Evolutionary conservation across 2,329 filamentous ascomycete species (phyloP).

Genomic region (Cercospora janseana): DNA sequence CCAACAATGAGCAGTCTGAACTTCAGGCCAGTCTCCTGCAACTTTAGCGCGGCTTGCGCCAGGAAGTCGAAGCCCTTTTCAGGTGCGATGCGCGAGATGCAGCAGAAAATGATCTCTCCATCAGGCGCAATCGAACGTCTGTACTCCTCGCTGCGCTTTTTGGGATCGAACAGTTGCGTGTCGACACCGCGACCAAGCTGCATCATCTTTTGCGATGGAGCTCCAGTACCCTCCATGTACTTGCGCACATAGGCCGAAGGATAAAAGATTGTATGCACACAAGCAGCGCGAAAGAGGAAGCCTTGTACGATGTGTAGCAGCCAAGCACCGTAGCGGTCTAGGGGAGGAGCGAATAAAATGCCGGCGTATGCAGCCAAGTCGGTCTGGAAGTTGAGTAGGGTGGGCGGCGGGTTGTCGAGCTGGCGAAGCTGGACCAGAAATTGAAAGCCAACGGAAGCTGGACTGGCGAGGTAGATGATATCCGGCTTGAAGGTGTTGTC

Average conservation of each 20-base stretch:
- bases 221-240: slow-evolving; percentile 59
- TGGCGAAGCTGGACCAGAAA: slow-evolving; percentile 67
- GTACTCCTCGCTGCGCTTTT: slow-evolving; percentile 52
- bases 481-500: slow-evolving; percentile 63
- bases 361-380: slow-evolving; percentile 67
- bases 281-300: slow-evolving; percentile 61
- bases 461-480: slow-evolving; percentile 67
- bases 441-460: slow-evolving; percentile 68
- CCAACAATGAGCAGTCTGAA: slow-evolving; percentile 68
- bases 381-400: slow-evolving; percentile 70
- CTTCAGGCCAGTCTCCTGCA: slow-evolving; percentile 55
- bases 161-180: slow-evolving; percentile 60
- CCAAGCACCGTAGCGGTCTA: slow-evolving; percentile 61
- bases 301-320: slow-evolving; percentile 64
- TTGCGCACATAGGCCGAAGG: slow-evolving; percentile 62
- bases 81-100: slow-evolving; percentile 64
- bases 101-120: slow-evolving; percentile 64
- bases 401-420: slow-evolving; percentile 54
- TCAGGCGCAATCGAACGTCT: slow-evolving; percentile 58
- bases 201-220: slow-evolving; percentile 57
- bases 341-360: slow-evolving; percentile 64
- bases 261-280: slow-evolving; percentile 67
- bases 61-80: slow-evolving; percentile 72
- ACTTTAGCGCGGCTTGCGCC: slow-evolving; percentile 53
- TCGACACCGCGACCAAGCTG: slow-evolving; percentile 65